Percentiles rank a stretch among this genome's conserved stretches.
These are phyloP conservation scores for Athelia sp. DNA, from an alignment of 1,284 basidiomycete genomes.

Conservation along the genomic window DNA sequence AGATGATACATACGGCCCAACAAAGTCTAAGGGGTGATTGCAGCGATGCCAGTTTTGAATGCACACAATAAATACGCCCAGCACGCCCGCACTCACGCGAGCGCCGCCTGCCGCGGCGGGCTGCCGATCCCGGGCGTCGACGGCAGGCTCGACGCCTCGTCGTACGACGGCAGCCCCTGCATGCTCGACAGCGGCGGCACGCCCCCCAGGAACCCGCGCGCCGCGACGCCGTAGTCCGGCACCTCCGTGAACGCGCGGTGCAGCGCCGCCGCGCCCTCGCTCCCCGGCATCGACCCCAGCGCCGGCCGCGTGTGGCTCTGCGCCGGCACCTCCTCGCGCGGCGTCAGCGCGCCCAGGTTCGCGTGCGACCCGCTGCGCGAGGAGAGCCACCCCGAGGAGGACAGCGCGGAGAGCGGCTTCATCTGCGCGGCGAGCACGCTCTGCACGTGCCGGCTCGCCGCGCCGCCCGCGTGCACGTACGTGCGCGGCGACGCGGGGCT, in stretches of 20 bases:
- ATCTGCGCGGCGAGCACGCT: constrained; percentile 55
- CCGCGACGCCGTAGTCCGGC: constrained; percentile 79
- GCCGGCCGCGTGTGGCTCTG: constrained; percentile 7
- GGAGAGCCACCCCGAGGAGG: constrained; percentile 30
- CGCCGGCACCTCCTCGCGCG: constrained; percentile 6
- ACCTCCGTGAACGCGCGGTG: constrained; percentile 69
- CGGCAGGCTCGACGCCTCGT: constrained; percentile 45
- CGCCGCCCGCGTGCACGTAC: constrained; percentile 43
- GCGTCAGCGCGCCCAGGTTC: constrained; percentile 18
- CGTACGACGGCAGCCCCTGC: constrained; percentile 76
- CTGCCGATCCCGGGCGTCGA: too few species aligned
- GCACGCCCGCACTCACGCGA: too few species aligned
- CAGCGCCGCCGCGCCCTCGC: constrained; percentile 36
- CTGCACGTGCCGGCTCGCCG: constrained; percentile 47
- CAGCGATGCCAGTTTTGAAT: too few species aligned
- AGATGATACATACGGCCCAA: too few species aligned
- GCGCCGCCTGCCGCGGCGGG: too few species aligned
- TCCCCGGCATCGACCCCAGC: constrained; percentile 9
- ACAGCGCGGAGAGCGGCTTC: constrained; percentile 49
- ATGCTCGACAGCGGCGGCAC: constrained; percentile 77
- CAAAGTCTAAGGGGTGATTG: too few species aligned
- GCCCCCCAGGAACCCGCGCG: constrained; percentile 80
- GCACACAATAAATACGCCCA: too few species aligned
- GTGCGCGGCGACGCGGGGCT: constrained; percentile 30
- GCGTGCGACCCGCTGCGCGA: constrained; percentile 32